Percentiles rank a stretch among this genome's conserved stretches.
These are phyloP conservation scores for Trichosporon asahii DNA, from an alignment of 1,284 basidiomycete genomes.

Conservation along the genomic window DNA sequence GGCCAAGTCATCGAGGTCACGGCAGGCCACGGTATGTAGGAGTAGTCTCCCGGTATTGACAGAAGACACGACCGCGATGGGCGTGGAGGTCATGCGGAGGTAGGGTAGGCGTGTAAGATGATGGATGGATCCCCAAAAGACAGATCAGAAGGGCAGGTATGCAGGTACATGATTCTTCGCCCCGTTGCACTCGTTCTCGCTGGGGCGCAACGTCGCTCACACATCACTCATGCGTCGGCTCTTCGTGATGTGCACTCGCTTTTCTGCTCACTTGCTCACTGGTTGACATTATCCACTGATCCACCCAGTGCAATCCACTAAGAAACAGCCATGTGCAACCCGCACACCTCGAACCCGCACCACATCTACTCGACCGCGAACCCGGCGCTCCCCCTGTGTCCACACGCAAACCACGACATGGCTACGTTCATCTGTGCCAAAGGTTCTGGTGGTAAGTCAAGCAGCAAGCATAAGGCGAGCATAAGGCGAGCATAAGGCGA, in stretches of 20 bases:
- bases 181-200: not conserved
- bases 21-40: slow-evolving; percentile 1
- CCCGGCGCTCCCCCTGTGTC: not conserved
- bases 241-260: not conserved
- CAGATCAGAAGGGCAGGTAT: not conserved
- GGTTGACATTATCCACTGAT: not conserved
- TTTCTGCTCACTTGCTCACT: not conserved
- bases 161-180: not conserved
- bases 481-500: no score
- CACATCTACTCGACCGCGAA: not conserved
- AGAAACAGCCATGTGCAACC: not conserved
- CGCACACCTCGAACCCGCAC: not conserved
- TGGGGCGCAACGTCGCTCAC: not conserved
- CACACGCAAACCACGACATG: not conserved
- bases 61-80: not conserved
- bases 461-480: no score
- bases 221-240: not conserved
- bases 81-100: not conserved
- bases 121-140: not conserved
- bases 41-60: not conserved
- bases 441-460: not conserved
- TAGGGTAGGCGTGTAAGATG: not conserved
- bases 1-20: slow-evolving; percentile 17
- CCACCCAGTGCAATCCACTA: no score
- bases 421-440: not conserved